Base-by-base conservation (phyloP, 805 yeast genomes). In the Metschnikowia cubensis region DNA sequence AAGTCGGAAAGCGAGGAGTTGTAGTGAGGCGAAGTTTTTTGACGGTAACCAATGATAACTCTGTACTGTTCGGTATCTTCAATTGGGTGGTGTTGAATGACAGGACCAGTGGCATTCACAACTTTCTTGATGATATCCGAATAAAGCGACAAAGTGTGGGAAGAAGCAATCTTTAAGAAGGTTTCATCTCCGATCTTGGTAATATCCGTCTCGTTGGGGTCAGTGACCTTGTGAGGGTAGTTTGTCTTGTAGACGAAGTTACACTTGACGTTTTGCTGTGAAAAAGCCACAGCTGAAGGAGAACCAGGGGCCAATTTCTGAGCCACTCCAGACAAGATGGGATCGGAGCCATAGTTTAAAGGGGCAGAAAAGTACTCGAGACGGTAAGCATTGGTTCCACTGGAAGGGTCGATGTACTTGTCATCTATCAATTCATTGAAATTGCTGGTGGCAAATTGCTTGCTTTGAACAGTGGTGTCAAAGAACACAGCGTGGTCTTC, bases 401-500 rank as follows among this genome's bases (percentile, higher is more conserved):
- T 56, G 2, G 73, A 68, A 20, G 79, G 76, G 66, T 87, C 91
- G 58, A 92, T 75, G 68, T 88, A 92, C 60, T 79, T 75, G 60
- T 85, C 87, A 70, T 94, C 98, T 54, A 94, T 89, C 56, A 83
- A 74, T 52, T 79, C 76, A 70, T 90, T 96, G 61, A 84, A 85
- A 47, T 68, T 69, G 47, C 40, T 48, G 20, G 51, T 21, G 42
- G 70, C 69, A 21, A 49, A 45, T 22, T 53, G 42, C 25, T 41
- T 36, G 11, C 82, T 84, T 10, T 82, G 79, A 20, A 68, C 65
- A 14, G 83, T 75, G 33, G 95, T 83, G 64, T 89, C 96, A 67
- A 92, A 88, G 66, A 87, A 94, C 34, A 89, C 94, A 1, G 97
- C 97, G 63, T 89, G 96, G 64, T 87, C 91, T 15, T 81, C 85